Conservation (phyloP, 2,329 filamentous ascomycete genomes). For the Thielaviopsis ethacetica region DNA sequence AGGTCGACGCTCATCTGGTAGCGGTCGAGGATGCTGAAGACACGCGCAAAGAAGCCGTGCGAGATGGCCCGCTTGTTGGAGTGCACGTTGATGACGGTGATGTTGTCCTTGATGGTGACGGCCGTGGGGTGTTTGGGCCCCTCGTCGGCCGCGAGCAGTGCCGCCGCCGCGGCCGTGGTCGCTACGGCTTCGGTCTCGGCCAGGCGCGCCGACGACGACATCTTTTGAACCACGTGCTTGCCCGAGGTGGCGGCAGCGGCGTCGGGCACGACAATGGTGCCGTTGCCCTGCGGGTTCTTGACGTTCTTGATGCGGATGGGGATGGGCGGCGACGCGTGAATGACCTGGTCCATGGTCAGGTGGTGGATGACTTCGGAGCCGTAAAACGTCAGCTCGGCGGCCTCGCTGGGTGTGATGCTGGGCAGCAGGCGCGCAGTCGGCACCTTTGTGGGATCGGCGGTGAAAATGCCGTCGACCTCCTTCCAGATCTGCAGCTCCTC, state of each 20-base stretch:
- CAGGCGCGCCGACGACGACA: too few species aligned
- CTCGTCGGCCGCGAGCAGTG: slow-evolving; percentile 27
- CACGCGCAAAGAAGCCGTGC: slow-evolving; percentile 86
- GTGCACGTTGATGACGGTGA: slow-evolving; percentile 94
- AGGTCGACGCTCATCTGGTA: slow-evolving; percentile 84
- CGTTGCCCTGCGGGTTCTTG: slow-evolving; percentile 64
- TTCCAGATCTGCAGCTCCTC: slow-evolving; percentile 96
- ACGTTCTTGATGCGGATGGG: slow-evolving; percentile 86
- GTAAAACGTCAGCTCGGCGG: slow-evolving; percentile 88
- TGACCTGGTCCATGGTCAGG: slow-evolving; percentile 94
- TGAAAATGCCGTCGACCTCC: slow-evolving; percentile 92
- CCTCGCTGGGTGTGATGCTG: slow-evolving; percentile 84
- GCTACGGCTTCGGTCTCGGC: neutral
- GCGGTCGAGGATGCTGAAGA: slow-evolving; percentile 80
- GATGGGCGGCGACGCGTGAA: slow-evolving; percentile 63
- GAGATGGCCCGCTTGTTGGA: slow-evolving; percentile 93
- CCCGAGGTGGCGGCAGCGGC: slow-evolving; percentile 32
- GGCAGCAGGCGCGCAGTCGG: slow-evolving; percentile 82
- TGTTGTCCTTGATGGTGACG: slow-evolving; percentile 94
- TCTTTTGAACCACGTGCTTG: slow-evolving; percentile 24
- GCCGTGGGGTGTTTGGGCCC: slow-evolving; percentile 65
- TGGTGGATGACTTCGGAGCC: slow-evolving; percentile 96
- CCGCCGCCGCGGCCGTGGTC: slow-evolving; percentile 26
- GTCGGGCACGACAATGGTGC: slow-evolving; percentile 74
- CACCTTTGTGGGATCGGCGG: slow-evolving; percentile 70